Base-by-base conservation (phyloP, 257 asterid species). In the Petrea volubilis region DNA sequence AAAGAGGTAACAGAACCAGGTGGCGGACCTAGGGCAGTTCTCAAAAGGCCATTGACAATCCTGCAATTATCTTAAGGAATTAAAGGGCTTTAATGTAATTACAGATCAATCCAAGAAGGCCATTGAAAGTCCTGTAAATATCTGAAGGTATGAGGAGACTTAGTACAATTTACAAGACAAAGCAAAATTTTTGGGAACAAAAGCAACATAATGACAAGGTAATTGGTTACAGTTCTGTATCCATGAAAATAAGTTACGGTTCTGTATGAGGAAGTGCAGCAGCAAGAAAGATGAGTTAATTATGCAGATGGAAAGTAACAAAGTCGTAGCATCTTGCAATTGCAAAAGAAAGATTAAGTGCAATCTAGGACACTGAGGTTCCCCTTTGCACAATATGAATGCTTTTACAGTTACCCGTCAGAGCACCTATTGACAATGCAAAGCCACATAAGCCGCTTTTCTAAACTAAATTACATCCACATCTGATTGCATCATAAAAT, bases 21-120 rank as follows among this genome's bases (percentile, higher is more conserved):
- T 56, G 98, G 96, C 41, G 99, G 98, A 68, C 99, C 99, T 71
- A 93, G 83, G 62, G 98, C 95, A 67, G 98, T 93, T 87, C 90
- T 93, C 56, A 91, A 89, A 69, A 93, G 98, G 74, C 98, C 98
- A 77, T 89, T 93, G 69, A 86, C 98, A 82, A 92, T 87, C 90
- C 98, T 93, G 97, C 92, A 85, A 80, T 77, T 70, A 83, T 79
- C 70, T 47, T 21, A 65, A 56, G 89, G 78, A 83, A 85, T 43
- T 68, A 75, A 47, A 46, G 67, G 70, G 67, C 57, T 50, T n/a
- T 70, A 24, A 38, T 51, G 68, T 47, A 60, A 41, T 40, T 43
- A 64, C 57, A 57, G 55, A 74, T 55, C 44, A 72, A 41, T 43
- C 50, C 25, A 62, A 55, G 71, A 60, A 28, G 75, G 9, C 29